Evolutionary conservation across 108 stramenopile species (phyloP).

Genomic region (Halocafeteria seosinensis): DNA sequence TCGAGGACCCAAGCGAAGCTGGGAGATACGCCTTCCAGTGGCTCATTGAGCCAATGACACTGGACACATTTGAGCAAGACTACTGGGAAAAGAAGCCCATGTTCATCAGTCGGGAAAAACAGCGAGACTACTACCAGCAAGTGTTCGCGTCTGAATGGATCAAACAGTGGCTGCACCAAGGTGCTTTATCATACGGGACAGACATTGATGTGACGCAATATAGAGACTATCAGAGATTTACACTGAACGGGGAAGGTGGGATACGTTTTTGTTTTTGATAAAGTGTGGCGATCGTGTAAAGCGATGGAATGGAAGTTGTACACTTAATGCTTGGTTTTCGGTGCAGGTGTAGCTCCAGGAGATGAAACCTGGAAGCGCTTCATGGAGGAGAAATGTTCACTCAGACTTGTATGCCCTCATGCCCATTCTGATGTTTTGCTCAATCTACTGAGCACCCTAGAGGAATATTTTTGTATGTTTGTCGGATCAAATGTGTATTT

Average conservation of each 20-base stretch:
- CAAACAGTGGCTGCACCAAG: conserved; percentile 1
- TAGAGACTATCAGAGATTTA: conserved; percentile 44
- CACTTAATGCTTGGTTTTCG: too few relatives aligned
- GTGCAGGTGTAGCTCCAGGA: conserved; percentile 38
- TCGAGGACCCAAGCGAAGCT: too few relatives aligned
- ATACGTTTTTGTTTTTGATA: too few relatives aligned
- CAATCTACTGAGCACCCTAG: conserved; percentile 57
- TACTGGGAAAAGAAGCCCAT: conserved; percentile 68
- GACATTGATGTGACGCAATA: conserved; percentile 82
- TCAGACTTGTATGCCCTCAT: conserved; percentile 80
- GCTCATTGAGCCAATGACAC: conserved; percentile 38
- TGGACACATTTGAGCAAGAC: conserved; percentile 45
- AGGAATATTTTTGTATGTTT: conserved; percentile 74
- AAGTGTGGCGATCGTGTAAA: too few relatives aligned
- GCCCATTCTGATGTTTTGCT: conserved; percentile 51
- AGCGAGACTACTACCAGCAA: conserved; percentile 16
- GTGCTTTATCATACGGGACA: conserved; percentile 51
- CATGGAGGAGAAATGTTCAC: conserved; percentile 52
- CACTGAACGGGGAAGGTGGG: conserved; percentile 42
- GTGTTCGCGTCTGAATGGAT: conserved; percentile 16
- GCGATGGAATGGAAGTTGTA: too few relatives aligned
- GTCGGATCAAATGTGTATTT: conserved; percentile 85
- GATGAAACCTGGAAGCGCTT: conserved; percentile 57
- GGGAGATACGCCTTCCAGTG: too few relatives aligned
- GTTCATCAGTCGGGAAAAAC: conserved; percentile 11